A percentile compares a stretch with the other conserved stretches of the same genome.
phyloP scores from a whole-genome alignment of 2,329 filamentous ascomycete species.

The Gnomoniopsis smithogilvyi region DNA sequence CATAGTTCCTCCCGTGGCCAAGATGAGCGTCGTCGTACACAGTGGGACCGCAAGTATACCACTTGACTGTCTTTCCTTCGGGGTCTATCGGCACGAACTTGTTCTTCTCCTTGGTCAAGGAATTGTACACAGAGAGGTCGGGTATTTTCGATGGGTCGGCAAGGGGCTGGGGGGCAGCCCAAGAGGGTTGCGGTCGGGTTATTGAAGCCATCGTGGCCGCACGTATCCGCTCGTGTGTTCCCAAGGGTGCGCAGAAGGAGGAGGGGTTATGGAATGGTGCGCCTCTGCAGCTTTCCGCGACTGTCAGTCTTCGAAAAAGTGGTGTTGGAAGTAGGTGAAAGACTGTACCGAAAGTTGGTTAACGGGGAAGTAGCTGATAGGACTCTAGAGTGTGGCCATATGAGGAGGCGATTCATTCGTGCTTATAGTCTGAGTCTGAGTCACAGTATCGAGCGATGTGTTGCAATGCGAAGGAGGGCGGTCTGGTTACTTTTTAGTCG shows the following conservation, averaged over 20 bases:
- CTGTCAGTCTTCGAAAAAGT: neutral
- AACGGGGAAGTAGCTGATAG: neutral
- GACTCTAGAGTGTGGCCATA: neutral
- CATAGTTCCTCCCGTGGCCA: conserved; percentile 82
- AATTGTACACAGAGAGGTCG: conserved; percentile 16
- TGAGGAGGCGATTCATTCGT: conserved; percentile 4
- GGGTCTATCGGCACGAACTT: conserved; percentile 42
- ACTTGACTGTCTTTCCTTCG: conserved; percentile 62
- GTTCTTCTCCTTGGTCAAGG: conserved; percentile 15
- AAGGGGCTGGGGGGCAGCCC: conserved; percentile 13
- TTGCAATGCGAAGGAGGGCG: neutral
- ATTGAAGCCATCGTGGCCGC: neutral
- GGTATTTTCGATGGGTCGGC: conserved; percentile 6
- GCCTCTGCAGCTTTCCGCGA: conserved; percentile 1
- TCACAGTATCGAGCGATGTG: neutral
- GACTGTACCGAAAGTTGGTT: neutral
- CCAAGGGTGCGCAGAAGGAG: neutral
- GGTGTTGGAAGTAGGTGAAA: neutral
- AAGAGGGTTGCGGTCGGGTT: conserved; percentile 11
- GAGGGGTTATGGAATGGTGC: neutral
- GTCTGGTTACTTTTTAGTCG: neutral
- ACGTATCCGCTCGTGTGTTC: neutral
- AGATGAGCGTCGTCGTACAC: conserved; percentile 80
- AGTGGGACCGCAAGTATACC: conserved; percentile 92
- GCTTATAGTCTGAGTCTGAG: neutral